Base-by-base conservation (phyloP, 495 filamentous ascomycete species). In the Cercophora scortea region DNA sequence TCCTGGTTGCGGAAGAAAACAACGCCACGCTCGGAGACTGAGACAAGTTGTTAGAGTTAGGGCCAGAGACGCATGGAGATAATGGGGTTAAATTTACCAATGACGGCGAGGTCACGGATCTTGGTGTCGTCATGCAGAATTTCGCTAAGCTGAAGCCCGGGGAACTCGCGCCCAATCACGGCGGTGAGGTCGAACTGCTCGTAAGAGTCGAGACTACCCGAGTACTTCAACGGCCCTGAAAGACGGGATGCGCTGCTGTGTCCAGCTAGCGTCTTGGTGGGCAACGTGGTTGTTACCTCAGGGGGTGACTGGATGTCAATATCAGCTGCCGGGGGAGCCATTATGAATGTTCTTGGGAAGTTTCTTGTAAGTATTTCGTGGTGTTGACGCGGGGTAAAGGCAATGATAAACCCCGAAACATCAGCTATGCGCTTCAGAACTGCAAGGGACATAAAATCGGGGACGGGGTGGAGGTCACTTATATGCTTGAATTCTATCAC, bases 181-280 rank as follows among this genome's bases (percentile, higher is more conserved):
- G 81, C 78, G 2, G 86, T 89, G 0, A 83, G 70, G 44, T 87
- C 85, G 47, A 85, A 81, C 3, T 73, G 76, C 46, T 86, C 71
- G 54, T 77, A 85, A 1, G 70, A 56, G 40, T 87, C 79, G 0
- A 87, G 66, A 1, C 67, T 66, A 18, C 81, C 81, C 1, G 69
- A 90, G 71, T 92, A 92, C 67, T 88, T 88, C 43, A 91, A 69
- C 16, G 88, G 84, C 9, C 85, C 85, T 59, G 86, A 87, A 7
- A 88, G 90, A 18, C 89, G 77, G 57, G 87, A 91, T 59, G 88
- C 87, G 49, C 79, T 85, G 38, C 83, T 85, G 33, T 51, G 51
- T 11, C 32, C 18, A n/a, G 18, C 12, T 17, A 54, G 8, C 25
- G 79, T 78, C 71, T 89, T 89, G 55, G 79, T 78, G 35, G 84